Conservation (phyloP, 2,329 filamentous ascomycete genomes). For the Penicillium polonicum region DNA sequence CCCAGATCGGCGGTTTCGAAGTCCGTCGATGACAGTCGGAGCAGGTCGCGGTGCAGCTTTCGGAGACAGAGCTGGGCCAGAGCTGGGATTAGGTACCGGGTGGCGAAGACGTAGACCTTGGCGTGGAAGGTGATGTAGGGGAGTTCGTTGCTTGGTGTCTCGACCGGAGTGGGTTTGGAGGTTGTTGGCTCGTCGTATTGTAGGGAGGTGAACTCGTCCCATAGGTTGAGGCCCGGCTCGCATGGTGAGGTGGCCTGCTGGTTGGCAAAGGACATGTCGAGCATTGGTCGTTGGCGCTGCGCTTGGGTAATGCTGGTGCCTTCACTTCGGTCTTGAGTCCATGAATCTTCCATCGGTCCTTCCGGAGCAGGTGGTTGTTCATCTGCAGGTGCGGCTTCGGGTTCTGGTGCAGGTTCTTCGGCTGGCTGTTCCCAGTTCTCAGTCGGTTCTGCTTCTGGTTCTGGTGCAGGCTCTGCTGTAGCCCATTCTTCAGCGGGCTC, state of each 20-base stretch:
- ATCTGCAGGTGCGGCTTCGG: background rate
- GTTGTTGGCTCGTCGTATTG: slow-evolving; percentile 32
- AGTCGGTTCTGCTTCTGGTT: slow-evolving; percentile 3
- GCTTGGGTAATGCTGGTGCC: background rate
- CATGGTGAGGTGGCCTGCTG: slow-evolving; percentile 33
- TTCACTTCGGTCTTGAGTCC: slow-evolving; percentile 1
- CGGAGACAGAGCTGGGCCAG: slow-evolving; percentile 42
- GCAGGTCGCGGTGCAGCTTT: slow-evolving; percentile 41
- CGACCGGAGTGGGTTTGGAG: slow-evolving; percentile 11
- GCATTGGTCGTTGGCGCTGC: slow-evolving; percentile 22
- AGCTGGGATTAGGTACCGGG: slow-evolving; percentile 41
- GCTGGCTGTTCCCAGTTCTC: slow-evolving; percentile 2
- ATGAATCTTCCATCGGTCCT: slow-evolving; percentile 5
- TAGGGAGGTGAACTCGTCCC: slow-evolving; percentile 41
- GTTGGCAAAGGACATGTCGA: slow-evolving; percentile 40
- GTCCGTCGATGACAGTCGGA: slow-evolving; percentile 31
- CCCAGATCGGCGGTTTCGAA: slow-evolving; percentile 11
- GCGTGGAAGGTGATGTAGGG: slow-evolving; percentile 45
- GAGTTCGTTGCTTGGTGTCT: slow-evolving; percentile 21
- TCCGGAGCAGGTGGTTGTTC: background rate
- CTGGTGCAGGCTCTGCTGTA: background rate
- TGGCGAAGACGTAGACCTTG: slow-evolving; percentile 47
- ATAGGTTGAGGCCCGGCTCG: slow-evolving; percentile 35
- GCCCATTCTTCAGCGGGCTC: slow-evolving; percentile 8
- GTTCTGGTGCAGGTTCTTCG: background rate